Base-by-base conservation (phyloP, 2,329 filamentous ascomycete species). In the Sclerotinia spermophila region DNA sequence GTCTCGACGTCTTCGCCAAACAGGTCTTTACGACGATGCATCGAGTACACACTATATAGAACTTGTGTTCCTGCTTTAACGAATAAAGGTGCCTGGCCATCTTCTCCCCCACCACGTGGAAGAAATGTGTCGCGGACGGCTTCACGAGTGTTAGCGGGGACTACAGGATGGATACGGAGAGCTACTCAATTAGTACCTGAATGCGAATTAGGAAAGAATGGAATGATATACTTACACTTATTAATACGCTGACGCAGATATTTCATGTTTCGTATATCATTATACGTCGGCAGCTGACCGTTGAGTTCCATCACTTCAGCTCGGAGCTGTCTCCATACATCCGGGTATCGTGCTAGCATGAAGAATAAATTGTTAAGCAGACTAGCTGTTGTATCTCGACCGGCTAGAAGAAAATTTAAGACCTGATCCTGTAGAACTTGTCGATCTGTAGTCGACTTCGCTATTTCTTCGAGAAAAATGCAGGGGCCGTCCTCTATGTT, bases 181-280 rank as follows among this genome's bases (percentile, higher is more conserved):
- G 72, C 76, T 80, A n/a, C 33, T 27, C 2, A 4, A 42, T 67
- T 10, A 42, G 21, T 21, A 1, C 62, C 35, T 51, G 24, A 15
- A 13, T 51, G 5, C n/a, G 24, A 7, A 15, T 2, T n/a, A 11
- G 24, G 24, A 15, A n/a, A 10, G 17, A 0, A 10, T 11, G 24
- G 24, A 10, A 17, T 10, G 21, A 6, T 35, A 62, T 7, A 77
- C 81, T 79, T 80, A 87, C 86, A 84, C 78, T 89, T 86, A 71
- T 87, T 86, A 64, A 89, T 74, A 42, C 85, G 86, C 79, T 82
- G 86, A 73, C 83, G 83, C 59, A 89, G 77, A 71, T 87, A 88
- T 70, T 82, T 83, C 76, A 87, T 81, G 42, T 82, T 81, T 74
- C 82, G 84, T 69, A 88, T 72, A 73, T 86, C 81, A 48, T 82